Evolutionary conservation across 768 basidiomycete species (phyloP).

Genomic region (Trametes cinnabarina): DNA sequence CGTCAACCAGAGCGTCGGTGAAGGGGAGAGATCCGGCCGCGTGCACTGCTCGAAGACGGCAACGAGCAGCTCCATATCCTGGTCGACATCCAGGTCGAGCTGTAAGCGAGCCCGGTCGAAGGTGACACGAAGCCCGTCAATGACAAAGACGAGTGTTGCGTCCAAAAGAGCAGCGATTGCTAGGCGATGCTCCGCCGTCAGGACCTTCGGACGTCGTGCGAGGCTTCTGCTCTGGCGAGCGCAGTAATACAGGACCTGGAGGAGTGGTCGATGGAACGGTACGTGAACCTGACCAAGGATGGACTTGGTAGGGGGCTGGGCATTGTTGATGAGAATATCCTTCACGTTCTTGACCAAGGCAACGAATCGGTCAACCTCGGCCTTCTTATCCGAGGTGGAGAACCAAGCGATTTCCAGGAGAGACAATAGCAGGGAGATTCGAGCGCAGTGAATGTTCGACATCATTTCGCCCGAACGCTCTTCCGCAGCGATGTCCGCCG

Average conservation of each 20-base stretch:
- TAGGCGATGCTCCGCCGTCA: slow-evolving; percentile 62
- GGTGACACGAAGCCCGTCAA: slow-evolving; percentile 62
- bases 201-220: slow-evolving; percentile 43
- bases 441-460: slow-evolving; percentile 72
- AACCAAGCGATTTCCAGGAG: slow-evolving; percentile 83
- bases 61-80: slow-evolving; percentile 78
- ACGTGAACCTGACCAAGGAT: slow-evolving; percentile 61
- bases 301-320: slow-evolving; percentile 71
- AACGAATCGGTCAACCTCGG: slow-evolving; percentile 58
- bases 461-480: slow-evolving; percentile 79
- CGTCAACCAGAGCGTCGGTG: slow-evolving; percentile 75
- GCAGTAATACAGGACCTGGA: slow-evolving; percentile 82
- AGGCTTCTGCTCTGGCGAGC: slow-evolving; percentile 59
- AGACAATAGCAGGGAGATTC: slow-evolving; percentile 70
- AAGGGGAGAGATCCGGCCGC: slow-evolving; percentile 60
- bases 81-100: slow-evolving; percentile 63
- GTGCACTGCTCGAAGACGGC: slow-evolving; percentile 84
- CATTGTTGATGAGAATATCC: slow-evolving; percentile 66
- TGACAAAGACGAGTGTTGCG: slow-evolving; percentile 57
- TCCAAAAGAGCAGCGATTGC: slow-evolving; percentile 60
- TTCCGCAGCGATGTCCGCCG: slow-evolving; percentile 66
- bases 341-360: slow-evolving; percentile 60
- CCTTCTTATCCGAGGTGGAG: slow-evolving; percentile 50
- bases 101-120: slow-evolving; percentile 63
- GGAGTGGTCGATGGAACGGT: slow-evolving; percentile 75